Evolutionary conservation across 768 basidiomycete genomes (phyloP).

Genomic region (Thelephora ganbajun): DNA sequence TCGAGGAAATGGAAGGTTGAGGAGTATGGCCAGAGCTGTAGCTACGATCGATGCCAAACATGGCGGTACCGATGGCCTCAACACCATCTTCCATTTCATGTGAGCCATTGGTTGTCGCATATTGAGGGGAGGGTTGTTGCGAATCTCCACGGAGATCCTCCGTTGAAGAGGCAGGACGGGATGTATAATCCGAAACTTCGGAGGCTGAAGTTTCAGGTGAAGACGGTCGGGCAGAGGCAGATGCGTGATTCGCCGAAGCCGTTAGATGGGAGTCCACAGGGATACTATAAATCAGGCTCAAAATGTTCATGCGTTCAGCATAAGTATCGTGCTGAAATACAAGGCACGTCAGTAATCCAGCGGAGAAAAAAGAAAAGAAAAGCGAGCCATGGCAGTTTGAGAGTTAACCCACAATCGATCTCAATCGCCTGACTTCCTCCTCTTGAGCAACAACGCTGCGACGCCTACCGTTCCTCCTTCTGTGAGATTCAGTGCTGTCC

Average conservation of each 20-base stretch:
- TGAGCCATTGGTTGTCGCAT: conserved; percentile 13
- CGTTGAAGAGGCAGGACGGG: conserved; percentile 1
- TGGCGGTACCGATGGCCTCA: conserved; percentile 32
- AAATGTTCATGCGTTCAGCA: conserved; percentile 86
- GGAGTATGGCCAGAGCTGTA: no score
- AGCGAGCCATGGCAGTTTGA: background rate
- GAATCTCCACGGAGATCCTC: conserved; percentile 9
- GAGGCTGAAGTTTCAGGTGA: conserved; percentile 38
- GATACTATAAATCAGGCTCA: conserved; percentile 81
- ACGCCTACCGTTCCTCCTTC: conserved; percentile 44
- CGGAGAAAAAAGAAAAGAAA: conserved; percentile 3
- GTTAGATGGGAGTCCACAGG: conserved; percentile 60
- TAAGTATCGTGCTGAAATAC: conserved; percentile 77
- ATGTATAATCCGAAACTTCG: conserved; percentile 25
- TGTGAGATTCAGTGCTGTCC: conserved; percentile 53
- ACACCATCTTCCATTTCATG: conserved; percentile 18
- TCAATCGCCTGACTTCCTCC: conserved; percentile 76
- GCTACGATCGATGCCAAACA: conserved; percentile 22
- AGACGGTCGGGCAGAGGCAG: conserved; percentile 28
- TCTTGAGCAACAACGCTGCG: conserved; percentile 81
- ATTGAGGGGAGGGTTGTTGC: conserved; percentile 11
- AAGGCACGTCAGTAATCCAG: conserved; percentile 1
- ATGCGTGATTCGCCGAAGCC: conserved; percentile 21
- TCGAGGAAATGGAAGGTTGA: conserved; percentile 8
- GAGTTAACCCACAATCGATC: conserved; percentile 66